Percentiles rank a stretch among this genome's conserved stretches.
These are phyloP conservation scores for Exserohilum turcica DNA, from an alignment of 2,329 filamentous ascomycete genomes.

Conservation along the genomic window DNA sequence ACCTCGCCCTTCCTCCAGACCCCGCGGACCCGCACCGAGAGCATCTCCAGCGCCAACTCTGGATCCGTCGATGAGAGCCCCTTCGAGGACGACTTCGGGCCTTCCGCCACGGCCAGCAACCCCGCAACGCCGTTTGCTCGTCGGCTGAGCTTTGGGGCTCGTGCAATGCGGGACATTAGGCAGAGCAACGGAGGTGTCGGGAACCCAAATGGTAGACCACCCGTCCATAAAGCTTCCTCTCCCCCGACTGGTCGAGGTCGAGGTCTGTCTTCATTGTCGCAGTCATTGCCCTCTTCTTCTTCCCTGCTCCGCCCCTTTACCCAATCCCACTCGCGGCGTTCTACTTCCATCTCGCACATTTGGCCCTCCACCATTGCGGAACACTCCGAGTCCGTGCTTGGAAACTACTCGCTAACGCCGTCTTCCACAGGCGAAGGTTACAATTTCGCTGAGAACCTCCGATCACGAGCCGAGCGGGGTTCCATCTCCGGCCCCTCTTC, in stretches of 20 bases:
- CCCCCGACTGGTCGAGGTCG: constrained; percentile 61
- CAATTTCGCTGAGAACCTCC: constrained; percentile 96
- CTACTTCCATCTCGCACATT: constrained; percentile 33
- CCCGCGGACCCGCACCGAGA: constrained; percentile 52
- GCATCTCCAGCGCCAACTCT: constrained; percentile 55
- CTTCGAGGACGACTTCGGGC: constrained; percentile 61
- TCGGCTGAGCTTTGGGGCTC: constrained; percentile 87
- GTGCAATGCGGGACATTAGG: constrained; percentile 74
- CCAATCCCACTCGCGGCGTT: constrained; percentile 28
- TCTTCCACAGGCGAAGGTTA: constrained; percentile 82
- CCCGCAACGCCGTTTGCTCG: constrained; percentile 78
- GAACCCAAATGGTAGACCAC: constrained; percentile 67
- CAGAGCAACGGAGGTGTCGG: constrained; percentile 55
- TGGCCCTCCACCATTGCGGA: constrained; percentile 39
- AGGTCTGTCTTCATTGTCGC: constrained; percentile 60
- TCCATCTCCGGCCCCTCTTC: constrained; percentile 58
- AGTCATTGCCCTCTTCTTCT: constrained; percentile 37
- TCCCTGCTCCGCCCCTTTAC: constrained; percentile 30
- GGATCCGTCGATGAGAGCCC: constrained; percentile 57
- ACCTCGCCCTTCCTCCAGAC: constrained; percentile 50
- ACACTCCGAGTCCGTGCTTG: constrained; percentile 37
- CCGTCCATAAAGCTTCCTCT: constrained; percentile 57
- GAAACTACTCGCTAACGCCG: constrained; percentile 67
- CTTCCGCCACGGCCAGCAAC: constrained; percentile 60
- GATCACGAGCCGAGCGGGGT: constrained; percentile 81